Conservation (phyloP, 768 basidiomycete genomes). For the Hypholoma sublateritium region DNA sequence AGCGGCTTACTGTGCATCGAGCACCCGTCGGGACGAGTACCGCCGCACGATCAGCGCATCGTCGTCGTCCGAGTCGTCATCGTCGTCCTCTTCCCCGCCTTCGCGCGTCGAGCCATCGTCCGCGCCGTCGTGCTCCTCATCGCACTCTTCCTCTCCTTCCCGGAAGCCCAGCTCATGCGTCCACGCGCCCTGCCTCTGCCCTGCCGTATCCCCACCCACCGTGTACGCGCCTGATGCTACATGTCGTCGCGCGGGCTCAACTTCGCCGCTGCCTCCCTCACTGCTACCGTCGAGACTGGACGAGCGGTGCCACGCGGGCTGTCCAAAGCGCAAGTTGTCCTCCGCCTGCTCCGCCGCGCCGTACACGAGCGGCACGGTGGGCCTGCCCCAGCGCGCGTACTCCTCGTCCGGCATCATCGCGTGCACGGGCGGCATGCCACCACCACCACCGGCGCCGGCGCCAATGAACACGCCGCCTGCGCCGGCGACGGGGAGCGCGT, state of each 20-base stretch:
- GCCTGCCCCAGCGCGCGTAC: neutral
- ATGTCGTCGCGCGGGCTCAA: neutral
- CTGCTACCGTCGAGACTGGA: constrained; percentile 43
- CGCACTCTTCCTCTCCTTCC: constrained; percentile 20
- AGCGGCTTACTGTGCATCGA: neutral
- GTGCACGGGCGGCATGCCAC: neutral
- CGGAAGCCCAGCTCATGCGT: neutral
- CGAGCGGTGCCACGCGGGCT: constrained; percentile 44
- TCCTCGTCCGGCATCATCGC: neutral
- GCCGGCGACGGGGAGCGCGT: constrained; percentile 35
- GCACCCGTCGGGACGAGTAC: neutral
- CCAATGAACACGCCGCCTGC: constrained; percentile 14
- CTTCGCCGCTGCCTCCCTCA: constrained; percentile 4
- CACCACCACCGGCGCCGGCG: constrained; percentile 4
- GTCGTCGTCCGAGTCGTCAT: constrained; percentile 5
- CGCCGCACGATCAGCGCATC: constrained; percentile 5
- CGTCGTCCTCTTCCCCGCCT: constrained; percentile 16
- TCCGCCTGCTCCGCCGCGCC: constrained; percentile 7
- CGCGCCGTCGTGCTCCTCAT: constrained; percentile 33
- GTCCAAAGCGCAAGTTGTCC: constrained; percentile 22
- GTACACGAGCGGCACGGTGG: neutral
- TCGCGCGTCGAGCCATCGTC: constrained; percentile 8
- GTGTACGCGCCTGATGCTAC: neutral
- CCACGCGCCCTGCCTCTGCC: neutral
- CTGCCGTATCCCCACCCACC: neutral